These are phyloP conservation scores for Phytophthora citricola DNA, from an alignment of 352 stramenopile genomes.

Conservation along the genomic window DNA sequence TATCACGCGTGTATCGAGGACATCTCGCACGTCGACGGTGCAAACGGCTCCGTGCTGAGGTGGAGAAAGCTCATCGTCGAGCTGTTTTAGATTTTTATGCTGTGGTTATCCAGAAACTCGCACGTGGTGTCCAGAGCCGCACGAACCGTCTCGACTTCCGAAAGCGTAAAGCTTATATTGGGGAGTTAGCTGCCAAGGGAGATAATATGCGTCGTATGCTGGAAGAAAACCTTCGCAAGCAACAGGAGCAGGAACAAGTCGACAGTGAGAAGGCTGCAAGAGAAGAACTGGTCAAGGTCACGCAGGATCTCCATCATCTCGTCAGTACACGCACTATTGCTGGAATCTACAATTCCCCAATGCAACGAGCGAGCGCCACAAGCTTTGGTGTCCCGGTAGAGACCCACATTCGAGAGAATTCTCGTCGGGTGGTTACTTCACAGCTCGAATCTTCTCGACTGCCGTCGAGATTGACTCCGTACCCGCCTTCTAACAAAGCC, in stretches of 20 bases:
- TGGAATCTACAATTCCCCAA: conserved; percentile 70
- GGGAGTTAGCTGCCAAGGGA: conserved; percentile 55
- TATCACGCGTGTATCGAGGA: conserved; percentile 64
- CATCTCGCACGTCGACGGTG: conserved; percentile 54
- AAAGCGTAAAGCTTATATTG: conserved; percentile 64
- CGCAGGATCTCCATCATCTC: conserved; percentile 69
- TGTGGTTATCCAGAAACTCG: conserved; percentile 60
- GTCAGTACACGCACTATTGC: conserved; percentile 59
- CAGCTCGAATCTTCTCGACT: conserved; percentile 39
- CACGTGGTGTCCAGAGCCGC: conserved; percentile 56
- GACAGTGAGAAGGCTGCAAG: conserved; percentile 42
- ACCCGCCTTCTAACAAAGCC: conserved; percentile 59
- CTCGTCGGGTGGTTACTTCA: conserved; percentile 43
- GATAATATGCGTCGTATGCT: conserved; percentile 58
- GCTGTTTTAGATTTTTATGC: conserved; percentile 58
- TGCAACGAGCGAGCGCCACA: conserved; percentile 37
- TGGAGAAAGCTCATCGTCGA: conserved; percentile 27
- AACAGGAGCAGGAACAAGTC: conserved; percentile 53
- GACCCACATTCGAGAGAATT: conserved; percentile 66
- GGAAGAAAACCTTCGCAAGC: conserved; percentile 45
- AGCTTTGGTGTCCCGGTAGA: conserved; percentile 70
- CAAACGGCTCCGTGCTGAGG: conserved; percentile 23
- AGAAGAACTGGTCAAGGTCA: conserved; percentile 58
- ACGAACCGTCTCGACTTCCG: conserved; percentile 60
- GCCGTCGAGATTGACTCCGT: conserved; percentile 54